Percentiles rank a stretch among this genome's conserved stretches.
phyloP scores from a whole-genome alignment of 1,139 yeast genomes.

The Magnusiomyces tetraspermus region DNA sequence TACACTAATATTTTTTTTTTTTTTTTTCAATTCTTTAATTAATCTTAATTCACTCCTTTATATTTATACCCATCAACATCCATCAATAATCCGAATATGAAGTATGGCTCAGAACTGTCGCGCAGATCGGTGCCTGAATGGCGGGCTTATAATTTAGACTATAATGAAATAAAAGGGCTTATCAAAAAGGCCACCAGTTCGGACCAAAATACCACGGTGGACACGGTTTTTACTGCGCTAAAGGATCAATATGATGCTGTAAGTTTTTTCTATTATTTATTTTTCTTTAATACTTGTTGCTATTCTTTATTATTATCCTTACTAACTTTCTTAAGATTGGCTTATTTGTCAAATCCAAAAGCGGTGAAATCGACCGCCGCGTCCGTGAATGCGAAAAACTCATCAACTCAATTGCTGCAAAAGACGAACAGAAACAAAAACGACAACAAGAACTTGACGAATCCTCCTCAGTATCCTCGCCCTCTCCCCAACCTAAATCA shows the following conservation, averaged over 20 bases:
- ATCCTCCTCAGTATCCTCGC: not conserved
- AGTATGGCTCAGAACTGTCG: constrained; percentile 70
- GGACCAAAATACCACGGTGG: constrained; percentile 13
- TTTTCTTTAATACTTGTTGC: too few species aligned
- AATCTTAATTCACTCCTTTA: too few species aligned
- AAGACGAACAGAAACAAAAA: too few species aligned
- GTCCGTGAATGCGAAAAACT: constrained; percentile 32
- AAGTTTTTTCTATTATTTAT: too few species aligned
- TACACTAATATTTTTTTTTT: too few species aligned
- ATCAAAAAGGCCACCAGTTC: constrained; percentile 43
- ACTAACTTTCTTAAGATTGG: constrained; percentile 23
- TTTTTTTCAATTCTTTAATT: too few species aligned
- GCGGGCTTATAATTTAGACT: constrained; percentile 74
- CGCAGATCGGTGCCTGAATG: constrained; percentile 80
- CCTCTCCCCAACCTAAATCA: constrained; percentile 13
- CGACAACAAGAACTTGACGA: not conserved
- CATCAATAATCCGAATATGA: too few species aligned
- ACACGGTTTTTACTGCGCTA: constrained; percentile 30
- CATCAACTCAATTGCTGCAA: not conserved
- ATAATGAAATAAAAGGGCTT: constrained; percentile 59
- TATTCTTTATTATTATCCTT: not conserved
- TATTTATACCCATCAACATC: too few species aligned
- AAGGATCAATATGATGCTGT: constrained; percentile 44
- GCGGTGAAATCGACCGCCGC: constrained; percentile 48
- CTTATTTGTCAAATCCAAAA: constrained; percentile 55